Percentiles rank a stretch among this genome's conserved stretches.
These are phyloP conservation scores for Actinomortierella wolfii DNA, from an alignment of 371 early-diverging fungal species.

Conservation along the genomic window DNA sequence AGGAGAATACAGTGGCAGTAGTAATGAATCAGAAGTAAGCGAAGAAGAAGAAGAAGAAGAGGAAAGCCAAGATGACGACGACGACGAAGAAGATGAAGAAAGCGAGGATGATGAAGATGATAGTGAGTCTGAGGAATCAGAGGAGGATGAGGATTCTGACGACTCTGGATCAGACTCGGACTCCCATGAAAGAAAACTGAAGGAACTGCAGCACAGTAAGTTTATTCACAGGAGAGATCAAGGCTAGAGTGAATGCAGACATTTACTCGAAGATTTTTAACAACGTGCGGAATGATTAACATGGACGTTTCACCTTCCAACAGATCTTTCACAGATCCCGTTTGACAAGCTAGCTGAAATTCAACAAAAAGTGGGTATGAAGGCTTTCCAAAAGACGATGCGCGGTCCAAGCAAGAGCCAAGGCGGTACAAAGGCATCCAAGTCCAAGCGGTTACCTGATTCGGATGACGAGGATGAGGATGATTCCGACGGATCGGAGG, in stretches of 20 bases:
- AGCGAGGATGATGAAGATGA: slow-evolving; percentile 34
- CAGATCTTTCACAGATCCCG: slow-evolving; percentile 79
- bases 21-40: slow-evolving; percentile 6
- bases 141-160: slow-evolving; percentile 32
- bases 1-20: too few relatives aligned
- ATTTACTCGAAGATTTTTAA: too few relatives aligned
- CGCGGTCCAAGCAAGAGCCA: slow-evolving; percentile 39
- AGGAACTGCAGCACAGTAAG: slow-evolving; percentile 45
- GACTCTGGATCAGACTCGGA: slow-evolving; percentile 17
- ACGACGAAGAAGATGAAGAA: slow-evolving; percentile 7
- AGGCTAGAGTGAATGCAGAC: too few relatives aligned
- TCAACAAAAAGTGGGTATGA: slow-evolving; percentile 69
- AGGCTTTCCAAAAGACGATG: slow-evolving; percentile 54
- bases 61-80: slow-evolving; percentile 16
- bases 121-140: slow-evolving; percentile 12
- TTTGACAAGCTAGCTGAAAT: slow-evolving; percentile 80
- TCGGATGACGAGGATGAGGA: slow-evolving; percentile 22
- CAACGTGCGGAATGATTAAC: too few relatives aligned
- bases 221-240: too few relatives aligned
- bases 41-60: slow-evolving; percentile 16
- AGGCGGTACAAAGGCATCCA: slow-evolving; percentile 34
- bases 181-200: slow-evolving; percentile 29
- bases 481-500: slow-evolving; percentile 16
- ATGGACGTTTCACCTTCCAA: not conserved
- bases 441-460: slow-evolving; percentile 7